A percentile compares a stretch with the other conserved stretches of the same genome.
These are phyloP conservation scores for Cyberlindnera mrakii DNA, from an alignment of 805 yeast species.

Conservation along the genomic window DNA sequence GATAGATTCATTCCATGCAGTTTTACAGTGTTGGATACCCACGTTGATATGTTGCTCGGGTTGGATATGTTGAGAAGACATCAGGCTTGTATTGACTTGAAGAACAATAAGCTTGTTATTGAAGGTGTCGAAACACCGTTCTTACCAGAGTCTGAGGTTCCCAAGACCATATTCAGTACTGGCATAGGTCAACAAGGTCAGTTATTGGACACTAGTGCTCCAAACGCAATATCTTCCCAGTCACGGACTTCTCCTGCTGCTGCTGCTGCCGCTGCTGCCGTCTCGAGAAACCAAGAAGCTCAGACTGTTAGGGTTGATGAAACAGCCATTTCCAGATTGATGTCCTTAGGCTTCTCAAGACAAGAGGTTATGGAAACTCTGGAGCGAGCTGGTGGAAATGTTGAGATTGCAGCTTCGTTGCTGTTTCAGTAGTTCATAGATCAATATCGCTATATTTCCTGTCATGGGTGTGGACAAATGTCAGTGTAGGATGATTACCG, in stretches of 20 bases:
- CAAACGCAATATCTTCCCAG: not conserved
- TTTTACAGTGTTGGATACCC: constrained; percentile 66
- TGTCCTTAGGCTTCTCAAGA: constrained; percentile 66
- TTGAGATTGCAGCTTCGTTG: constrained; percentile 80
- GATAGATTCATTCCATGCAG: constrained; percentile 57
- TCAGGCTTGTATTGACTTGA: constrained; percentile 75
- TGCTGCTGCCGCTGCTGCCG: constrained; percentile 20
- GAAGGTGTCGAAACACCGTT: constrained; percentile 73
- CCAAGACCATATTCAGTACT: constrained; percentile 25
- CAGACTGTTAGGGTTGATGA: constrained; percentile 22
- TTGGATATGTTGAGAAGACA: constrained; percentile 88
- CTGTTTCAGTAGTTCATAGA: constrained; percentile 38
- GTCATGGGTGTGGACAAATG: constrained; percentile 10
- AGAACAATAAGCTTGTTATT: constrained; percentile 54
- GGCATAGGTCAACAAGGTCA: not conserved
- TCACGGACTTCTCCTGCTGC: constrained; percentile 9
- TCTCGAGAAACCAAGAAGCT: constrained; percentile 5
- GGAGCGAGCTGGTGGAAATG: constrained; percentile 62
- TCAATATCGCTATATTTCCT: constrained; percentile 7
- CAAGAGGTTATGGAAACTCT: constrained; percentile 62
- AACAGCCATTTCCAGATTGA: constrained; percentile 38
- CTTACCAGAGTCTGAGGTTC: constrained; percentile 65
- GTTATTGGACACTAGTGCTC: not conserved
- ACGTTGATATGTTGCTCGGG: constrained; percentile 75
- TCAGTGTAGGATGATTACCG: constrained; percentile 22